phyloP scores from a whole-genome alignment of 148 eudicot species.

The Camellia japonica region DNA sequence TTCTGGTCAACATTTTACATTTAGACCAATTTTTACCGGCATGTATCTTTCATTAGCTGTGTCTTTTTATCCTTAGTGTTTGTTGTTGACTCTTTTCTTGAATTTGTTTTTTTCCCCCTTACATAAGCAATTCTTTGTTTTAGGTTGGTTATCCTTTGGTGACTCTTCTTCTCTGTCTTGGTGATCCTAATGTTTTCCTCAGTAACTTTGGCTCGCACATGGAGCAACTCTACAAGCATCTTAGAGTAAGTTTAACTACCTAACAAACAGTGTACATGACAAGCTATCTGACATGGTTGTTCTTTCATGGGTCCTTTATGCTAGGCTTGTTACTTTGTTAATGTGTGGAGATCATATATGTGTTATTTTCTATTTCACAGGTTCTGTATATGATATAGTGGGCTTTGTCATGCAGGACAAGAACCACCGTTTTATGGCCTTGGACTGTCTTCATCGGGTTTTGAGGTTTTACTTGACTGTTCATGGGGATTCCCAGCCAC shows the following conservation, averaged over 20 bases:
- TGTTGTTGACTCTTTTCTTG: not conserved
- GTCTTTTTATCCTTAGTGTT: not conserved
- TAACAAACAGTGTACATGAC: not conserved
- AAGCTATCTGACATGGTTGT: not conserved
- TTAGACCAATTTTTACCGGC: not conserved
- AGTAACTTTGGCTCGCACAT: conserved; percentile 82
- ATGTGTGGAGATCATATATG: not conserved
- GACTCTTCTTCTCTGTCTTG: conserved; percentile 96
- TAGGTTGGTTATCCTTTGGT: conserved; percentile 96
- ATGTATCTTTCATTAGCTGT: not conserved
- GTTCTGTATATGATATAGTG: conserved; percentile 4
- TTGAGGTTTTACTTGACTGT: conserved; percentile 88
- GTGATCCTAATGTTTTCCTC: conserved; percentile 91
- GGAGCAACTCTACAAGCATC: conserved; percentile 97
- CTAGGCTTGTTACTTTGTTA: not conserved
- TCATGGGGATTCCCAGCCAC: conserved; percentile 87
- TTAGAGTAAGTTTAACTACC: conserved; percentile 59
- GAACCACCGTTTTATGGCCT: conserved; percentile 96
- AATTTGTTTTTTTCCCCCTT: not conserved
- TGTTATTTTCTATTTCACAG: not conserved
- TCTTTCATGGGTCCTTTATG: not conserved
- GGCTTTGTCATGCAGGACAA: conserved; percentile 69
- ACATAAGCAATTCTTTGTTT: conserved; percentile 1
- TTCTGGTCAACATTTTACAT: not conserved
- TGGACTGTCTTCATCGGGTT: conserved; percentile 96